These are phyloP conservation scores for Backusella luteola DNA, from an alignment of 192 early-diverging fungal genomes.

Conservation along the genomic window DNA sequence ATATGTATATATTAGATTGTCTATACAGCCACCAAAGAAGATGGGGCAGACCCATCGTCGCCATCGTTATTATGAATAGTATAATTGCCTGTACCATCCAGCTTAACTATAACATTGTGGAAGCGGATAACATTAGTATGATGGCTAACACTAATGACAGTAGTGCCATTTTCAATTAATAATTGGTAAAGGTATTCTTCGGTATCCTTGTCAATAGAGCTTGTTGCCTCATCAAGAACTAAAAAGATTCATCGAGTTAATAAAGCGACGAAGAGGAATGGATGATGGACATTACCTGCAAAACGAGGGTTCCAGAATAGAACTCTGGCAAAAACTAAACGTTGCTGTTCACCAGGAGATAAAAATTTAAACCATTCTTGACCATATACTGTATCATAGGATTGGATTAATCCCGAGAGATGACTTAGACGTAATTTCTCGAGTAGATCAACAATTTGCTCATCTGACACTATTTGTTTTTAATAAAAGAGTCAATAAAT, in stretches of 20 bases:
- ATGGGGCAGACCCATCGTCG: not conserved
- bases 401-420: constrained; percentile 33
- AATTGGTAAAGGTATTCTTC: constrained; percentile 57
- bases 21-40: constrained; percentile 8
- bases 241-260: constrained; percentile 11
- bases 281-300: constrained; percentile 47
- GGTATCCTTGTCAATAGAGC: constrained; percentile 56
- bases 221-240: constrained; percentile 71
- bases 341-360: constrained; percentile 79
- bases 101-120: constrained; percentile 42
- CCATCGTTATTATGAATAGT: not conserved
- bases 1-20: not conserved
- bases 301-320: constrained; percentile 72
- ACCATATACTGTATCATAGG: constrained; percentile 45
- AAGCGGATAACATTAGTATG: constrained; percentile 51
- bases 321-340: constrained; percentile 65
- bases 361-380: constrained; percentile 65
- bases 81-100: constrained; percentile 42
- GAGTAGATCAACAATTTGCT: constrained; percentile 38
- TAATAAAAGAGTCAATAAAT: constrained; percentile 6
- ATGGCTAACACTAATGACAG: constrained; percentile 91
- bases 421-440: constrained; percentile 39
- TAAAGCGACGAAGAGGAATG: constrained; percentile 16
- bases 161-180: constrained; percentile 66
- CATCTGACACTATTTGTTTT: constrained; percentile 39